phyloP scores from a whole-genome alignment of 441 rosid genomes.

The Pelargonium australe region DNA sequence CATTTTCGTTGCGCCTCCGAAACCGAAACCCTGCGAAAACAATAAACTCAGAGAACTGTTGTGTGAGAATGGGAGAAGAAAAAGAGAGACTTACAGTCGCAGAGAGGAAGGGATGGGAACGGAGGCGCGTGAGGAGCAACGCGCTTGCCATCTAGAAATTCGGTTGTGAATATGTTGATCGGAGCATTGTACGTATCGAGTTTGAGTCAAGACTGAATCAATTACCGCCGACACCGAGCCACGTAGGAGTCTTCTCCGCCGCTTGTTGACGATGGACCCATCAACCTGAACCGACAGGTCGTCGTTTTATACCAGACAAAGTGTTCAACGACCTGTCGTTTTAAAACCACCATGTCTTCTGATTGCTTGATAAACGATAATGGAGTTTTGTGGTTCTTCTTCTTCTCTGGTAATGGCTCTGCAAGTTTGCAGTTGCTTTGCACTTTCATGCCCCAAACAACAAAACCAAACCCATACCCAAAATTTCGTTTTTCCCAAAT shows the following conservation, averaged over 20 bases:
- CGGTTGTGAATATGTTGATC: not conserved
- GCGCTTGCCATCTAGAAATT: not conserved
- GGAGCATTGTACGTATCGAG: not conserved
- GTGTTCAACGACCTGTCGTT: not conserved
- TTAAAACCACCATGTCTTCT: not conserved
- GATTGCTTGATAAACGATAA: not conserved
- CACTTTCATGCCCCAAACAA: slow-evolving; percentile 15
- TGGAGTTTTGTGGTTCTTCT: not conserved
- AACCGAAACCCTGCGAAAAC: too few species aligned
- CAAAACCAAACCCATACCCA: slow-evolving; percentile 9
- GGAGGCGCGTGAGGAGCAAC: not conserved
- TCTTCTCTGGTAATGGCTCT: slow-evolving; percentile 19
- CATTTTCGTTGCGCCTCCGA: too few species aligned
- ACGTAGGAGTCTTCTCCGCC: too few species aligned
- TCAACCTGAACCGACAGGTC: too few species aligned
- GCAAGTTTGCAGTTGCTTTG: slow-evolving; percentile 16
- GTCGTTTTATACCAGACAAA: too few species aligned
- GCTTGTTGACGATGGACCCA: too few species aligned
- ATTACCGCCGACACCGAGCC: not conserved
- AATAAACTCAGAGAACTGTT: too few species aligned
- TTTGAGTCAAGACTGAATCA: not conserved
- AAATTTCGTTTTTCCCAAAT: slow-evolving; percentile 6
- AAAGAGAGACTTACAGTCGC: too few species aligned
- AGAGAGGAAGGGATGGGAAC: not conserved
- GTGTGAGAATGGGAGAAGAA: too few species aligned